Percentiles rank a stretch among this genome's conserved stretches.
These are phyloP conservation scores for Bryoerythrophyllum caledonicum DNA, from an alignment of 225 moss, liverwort and hornwort species.

Conservation along the genomic window DNA sequence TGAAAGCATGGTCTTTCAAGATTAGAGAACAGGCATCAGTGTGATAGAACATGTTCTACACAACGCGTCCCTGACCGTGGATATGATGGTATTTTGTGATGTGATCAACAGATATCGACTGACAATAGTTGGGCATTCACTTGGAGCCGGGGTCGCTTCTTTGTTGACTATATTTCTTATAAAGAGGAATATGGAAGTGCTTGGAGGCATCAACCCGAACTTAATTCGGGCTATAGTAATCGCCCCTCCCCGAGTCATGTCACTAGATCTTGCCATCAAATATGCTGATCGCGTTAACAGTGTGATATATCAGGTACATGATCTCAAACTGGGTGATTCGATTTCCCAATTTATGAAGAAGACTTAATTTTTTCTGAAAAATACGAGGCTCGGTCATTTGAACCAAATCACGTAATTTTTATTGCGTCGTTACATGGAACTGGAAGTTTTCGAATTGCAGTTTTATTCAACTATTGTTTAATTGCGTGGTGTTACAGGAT, in stretches of 20 bases:
- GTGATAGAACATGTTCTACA: background rate
- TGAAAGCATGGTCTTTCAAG: background rate
- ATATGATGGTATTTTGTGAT: background rate
- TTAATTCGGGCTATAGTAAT: slow-evolving; percentile 49
- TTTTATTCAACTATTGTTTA: slow-evolving; percentile 2
- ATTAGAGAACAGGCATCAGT: background rate
- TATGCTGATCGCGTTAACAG: slow-evolving; percentile 54
- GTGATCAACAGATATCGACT: slow-evolving; percentile 56
- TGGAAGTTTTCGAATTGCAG: background rate
- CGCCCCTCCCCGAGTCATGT: slow-evolving; percentile 70
- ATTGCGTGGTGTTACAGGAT: slow-evolving; percentile 47
- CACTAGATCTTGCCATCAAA: slow-evolving; percentile 55
- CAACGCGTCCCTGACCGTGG: slow-evolving; percentile 10
- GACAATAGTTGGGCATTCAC: slow-evolving; percentile 71
- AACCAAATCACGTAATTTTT: background rate
- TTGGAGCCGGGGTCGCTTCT: slow-evolving; percentile 75
- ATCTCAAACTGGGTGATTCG: slow-evolving; percentile 1
- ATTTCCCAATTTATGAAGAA: background rate
- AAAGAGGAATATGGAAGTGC: slow-evolving; percentile 43
- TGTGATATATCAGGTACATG: slow-evolving; percentile 66
- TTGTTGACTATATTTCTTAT: slow-evolving; percentile 49
- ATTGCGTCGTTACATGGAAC: background rate
- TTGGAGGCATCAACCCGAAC: slow-evolving; percentile 56
- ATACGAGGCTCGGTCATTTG: background rate
- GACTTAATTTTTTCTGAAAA: slow-evolving; percentile 6